Conservation (phyloP, 306 rosid genomes). For the Hippophae rhamnoides region DNA sequence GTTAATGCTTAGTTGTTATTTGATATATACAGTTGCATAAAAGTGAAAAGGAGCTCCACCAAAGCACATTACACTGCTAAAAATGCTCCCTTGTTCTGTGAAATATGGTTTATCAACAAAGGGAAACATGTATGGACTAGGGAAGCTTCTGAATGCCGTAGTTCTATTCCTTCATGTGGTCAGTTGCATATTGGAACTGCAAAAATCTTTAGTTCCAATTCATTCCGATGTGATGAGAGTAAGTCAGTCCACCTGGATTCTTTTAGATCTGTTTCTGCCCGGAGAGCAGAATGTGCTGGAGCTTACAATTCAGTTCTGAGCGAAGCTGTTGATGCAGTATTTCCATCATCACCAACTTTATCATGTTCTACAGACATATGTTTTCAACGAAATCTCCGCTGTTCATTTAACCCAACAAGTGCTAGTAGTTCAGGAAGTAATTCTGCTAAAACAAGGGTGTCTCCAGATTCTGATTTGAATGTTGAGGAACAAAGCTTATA, state of each 20-base stretch:
- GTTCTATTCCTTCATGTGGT: constrained; percentile 29
- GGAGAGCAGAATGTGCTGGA: constrained; percentile 19
- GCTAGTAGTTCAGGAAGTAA: constrained; percentile 35
- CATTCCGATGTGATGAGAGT: constrained; percentile 31
- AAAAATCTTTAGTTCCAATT: constrained; percentile 26
- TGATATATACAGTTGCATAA: constrained; percentile 44
- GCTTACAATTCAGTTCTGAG: constrained; percentile 24
- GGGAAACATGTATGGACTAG: constrained; percentile 76
- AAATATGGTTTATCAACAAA: constrained; percentile 73
- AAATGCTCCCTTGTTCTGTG: constrained; percentile 62
- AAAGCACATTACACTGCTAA: constrained; percentile 70
- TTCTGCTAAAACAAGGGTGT: constrained; percentile 27
- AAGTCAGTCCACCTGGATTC: constrained; percentile 20
- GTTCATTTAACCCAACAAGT: constrained; percentile 17
- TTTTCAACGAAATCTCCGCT: constrained; percentile 12
- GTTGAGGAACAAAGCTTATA: constrained; percentile 36
- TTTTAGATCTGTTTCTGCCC: constrained; percentile 31
- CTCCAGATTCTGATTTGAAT: constrained; percentile 28
- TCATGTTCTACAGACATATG: constrained; percentile 12
- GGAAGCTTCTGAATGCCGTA: constrained; percentile 53
- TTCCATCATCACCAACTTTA: constrained; percentile 27
- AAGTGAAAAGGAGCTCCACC: constrained; percentile 57
- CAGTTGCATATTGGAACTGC: constrained; percentile 30
- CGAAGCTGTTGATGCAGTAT: constrained; percentile 25
- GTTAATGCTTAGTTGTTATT: too few species aligned